Evolutionary conservation across 306 rosid genomes (phyloP), one percentile per base, ranked within the genome.

Genomic region (Notholithocarpus densiflorus): DNA sequence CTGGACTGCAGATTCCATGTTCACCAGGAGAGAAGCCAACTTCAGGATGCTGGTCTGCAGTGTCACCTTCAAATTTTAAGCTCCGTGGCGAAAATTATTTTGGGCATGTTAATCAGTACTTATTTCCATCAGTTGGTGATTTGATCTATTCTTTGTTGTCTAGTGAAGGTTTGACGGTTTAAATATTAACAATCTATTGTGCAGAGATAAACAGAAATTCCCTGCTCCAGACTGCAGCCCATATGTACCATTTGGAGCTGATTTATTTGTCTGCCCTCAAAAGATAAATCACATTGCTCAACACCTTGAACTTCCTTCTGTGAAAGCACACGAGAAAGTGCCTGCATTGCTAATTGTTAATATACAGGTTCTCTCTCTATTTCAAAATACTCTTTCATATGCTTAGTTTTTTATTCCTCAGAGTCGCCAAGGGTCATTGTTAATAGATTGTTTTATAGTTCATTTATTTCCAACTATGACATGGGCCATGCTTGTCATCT

Each of bases 281-380:
- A 94, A 94, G 89, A 84, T 93, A 71, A 84, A 76, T 75, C 95
- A 94, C 89, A 94, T 94, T 84, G 93, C 98, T 80, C 92, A 84
- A 88, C 80, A 89, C 86, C 68, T 94, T 84, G 97, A 94, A 79
- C 95, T 94, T 88, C 98, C 98, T 59, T 77, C 57, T 71, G 72
- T 86, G 51, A 77, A 76, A 84, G 78, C 83, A 72, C 79, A 92
- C 51, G 89, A 73, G 68, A 89, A 68, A 73, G 71, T 85, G 7
- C 98, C 98, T 61, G 81, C 98, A 29, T 84, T 94, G 23, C 91
- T 92, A 54, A 86, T 94, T 86, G 95, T 94, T 65, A 94, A 94
- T 70, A 91, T 94, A 71, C 98, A 94, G 97, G 98, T 91, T 74
- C 65, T 6, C 29, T 56, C 75, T 75, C 70, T 29, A 32, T 43